Evolutionary conservation across 1,284 basidiomycete species (phyloP).

Genomic region (Pisolithus thermaeus): DNA sequence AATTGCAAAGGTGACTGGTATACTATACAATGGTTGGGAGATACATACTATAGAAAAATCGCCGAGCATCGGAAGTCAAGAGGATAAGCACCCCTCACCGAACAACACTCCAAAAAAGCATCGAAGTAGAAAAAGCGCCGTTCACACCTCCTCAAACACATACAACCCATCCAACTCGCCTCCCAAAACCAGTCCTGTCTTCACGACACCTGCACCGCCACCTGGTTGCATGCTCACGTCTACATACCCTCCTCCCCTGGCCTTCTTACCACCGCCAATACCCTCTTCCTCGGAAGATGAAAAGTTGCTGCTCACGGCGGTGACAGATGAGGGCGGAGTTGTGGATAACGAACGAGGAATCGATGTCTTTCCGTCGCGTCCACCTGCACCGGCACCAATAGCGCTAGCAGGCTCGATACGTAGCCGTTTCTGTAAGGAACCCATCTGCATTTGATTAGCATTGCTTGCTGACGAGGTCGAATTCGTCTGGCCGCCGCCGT

Average conservation of each 20-base stretch:
- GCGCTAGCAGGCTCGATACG: slow-evolving; percentile 18
- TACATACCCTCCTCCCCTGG: slow-evolving; percentile 11
- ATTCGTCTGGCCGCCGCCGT: not conserved
- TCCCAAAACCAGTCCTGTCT: slow-evolving; percentile 25
- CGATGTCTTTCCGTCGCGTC: not conserved
- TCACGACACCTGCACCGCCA: slow-evolving; percentile 11
- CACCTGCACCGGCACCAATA: not conserved
- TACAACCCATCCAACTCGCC: slow-evolving; percentile 28
- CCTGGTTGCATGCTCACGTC: slow-evolving; percentile 14
- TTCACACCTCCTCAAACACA: slow-evolving; percentile 22
- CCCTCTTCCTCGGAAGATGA: slow-evolving; percentile 1
- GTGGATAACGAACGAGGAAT: slow-evolving; percentile 9
- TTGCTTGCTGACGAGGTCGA: slow-evolving; percentile 8
- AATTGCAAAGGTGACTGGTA: slow-evolving; percentile 1
- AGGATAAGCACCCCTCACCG: too few relatives aligned
- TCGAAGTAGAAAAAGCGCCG: not conserved
- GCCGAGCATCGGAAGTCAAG: not conserved
- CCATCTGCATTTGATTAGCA: slow-evolving; percentile 8
- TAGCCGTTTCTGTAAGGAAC: slow-evolving; percentile 20
- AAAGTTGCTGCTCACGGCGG: not conserved
- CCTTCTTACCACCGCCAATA: not conserved
- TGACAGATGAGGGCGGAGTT: slow-evolving; percentile 17
- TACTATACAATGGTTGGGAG: slow-evolving; percentile 2
- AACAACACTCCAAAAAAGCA: too few relatives aligned
- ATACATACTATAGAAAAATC: slow-evolving; percentile 23